phyloP scores from a whole-genome alignment of 2,329 filamentous ascomycete genomes.

The Cryphonectria naterciae region DNA sequence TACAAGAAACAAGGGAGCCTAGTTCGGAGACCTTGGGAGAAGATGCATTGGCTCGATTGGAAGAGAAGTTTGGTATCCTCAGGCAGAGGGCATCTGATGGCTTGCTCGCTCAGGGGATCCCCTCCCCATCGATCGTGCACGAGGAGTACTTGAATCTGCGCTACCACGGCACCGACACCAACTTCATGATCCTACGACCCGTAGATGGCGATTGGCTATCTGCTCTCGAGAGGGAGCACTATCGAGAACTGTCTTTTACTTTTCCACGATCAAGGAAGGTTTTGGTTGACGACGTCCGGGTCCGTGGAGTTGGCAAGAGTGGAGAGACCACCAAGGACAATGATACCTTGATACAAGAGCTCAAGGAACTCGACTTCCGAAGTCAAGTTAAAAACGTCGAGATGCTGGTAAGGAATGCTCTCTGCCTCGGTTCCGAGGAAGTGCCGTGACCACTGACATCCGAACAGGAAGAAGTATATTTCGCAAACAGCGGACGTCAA shows the following conservation, averaged over 20 bases:
- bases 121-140: slow-evolving; percentile 71
- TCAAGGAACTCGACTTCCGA: slow-evolving; percentile 17
- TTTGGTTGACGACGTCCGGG: slow-evolving; percentile 83
- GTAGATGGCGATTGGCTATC: slow-evolving; percentile 74
- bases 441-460: neutral
- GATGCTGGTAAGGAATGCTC: slow-evolving; percentile 5
- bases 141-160: slow-evolving; percentile 90
- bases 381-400: slow-evolving; percentile 5
- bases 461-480: slow-evolving; percentile 6
- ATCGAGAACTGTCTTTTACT: slow-evolving; percentile 22
- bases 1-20: slow-evolving; percentile 81
- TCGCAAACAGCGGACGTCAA: slow-evolving; percentile 13
- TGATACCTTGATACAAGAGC: slow-evolving; percentile 20
- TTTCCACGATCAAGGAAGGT: slow-evolving; percentile 76
- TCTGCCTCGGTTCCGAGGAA: neutral
- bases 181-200: slow-evolving; percentile 81
- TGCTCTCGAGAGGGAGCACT: slow-evolving; percentile 58
- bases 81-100: slow-evolving; percentile 69
- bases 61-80: slow-evolving; percentile 73
- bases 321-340: slow-evolving; percentile 17
- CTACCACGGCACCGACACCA: slow-evolving; percentile 83
- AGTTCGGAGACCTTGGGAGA: slow-evolving; percentile 64
- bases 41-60: slow-evolving; percentile 62
- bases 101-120: slow-evolving; percentile 75
- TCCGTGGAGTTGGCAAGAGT: slow-evolving; percentile 78